Evolutionary conservation across 2,329 filamentous ascomycete species (phyloP), one percentile per base, ranked within the genome.

Genomic region (Boeremia lycopersici): DNA sequence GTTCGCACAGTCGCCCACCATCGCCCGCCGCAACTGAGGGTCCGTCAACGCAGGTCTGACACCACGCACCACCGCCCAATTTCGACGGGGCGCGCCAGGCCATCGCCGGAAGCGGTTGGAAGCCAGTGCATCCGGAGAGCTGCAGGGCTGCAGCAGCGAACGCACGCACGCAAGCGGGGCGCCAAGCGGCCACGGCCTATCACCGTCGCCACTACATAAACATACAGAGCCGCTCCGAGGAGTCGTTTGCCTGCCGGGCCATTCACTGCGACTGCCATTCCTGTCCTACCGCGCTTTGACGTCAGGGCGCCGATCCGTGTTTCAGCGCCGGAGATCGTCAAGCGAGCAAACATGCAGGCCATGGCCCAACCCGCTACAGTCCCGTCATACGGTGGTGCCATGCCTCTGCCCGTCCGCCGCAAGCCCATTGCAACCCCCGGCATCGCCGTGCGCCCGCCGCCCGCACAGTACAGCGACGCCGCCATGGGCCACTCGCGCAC

Each of bases 361-460:
- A 67, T 68, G 39, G 52, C 52, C 33, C 68, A 64, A 61, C 65
- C 66, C 40, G 60, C 62, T 33, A 62, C 57, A 36, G 53, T 59
- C 8, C 54, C 65, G 42, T 57, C 65, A 13, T 71, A 70, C 59
- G 68, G 67, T 29, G 52, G 52, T 44, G 62, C 67, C 30, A 58
- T 67, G 30, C 53, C 53, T 11, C 53, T 62, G 26, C 70, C 68
- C 44, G 55, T 70, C 42, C 72, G 70, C 56, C 67, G 72, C 57
- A 74, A 74, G 57, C 72, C 72, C 57, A 63, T 74, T 42, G 61
- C 69, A 29, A 65, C 65, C 48, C 71, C 72, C 10, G 69, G 68
- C 40, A 60, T 72, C 13, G 63, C 67, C 10, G 63, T 72, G 42
- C 70, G 71, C 33, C 69, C 69, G 13, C 63, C 64, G n/a, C 62